Base-by-base conservation (phyloP, 1,139 yeast genomes). In the Arxiozyma slooffiae region DNA sequence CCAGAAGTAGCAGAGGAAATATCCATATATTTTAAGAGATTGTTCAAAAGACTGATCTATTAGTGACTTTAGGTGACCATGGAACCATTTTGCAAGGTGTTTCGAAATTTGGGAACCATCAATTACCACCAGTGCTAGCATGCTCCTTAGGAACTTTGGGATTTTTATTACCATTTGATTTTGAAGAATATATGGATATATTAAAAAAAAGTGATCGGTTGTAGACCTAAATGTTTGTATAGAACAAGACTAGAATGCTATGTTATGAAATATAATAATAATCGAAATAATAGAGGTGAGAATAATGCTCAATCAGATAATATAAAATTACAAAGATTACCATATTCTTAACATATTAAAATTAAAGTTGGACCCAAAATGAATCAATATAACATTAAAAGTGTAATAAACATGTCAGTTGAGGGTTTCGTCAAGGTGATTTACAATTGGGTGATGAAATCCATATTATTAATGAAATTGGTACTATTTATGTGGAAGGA, bases 91-190 rank as follows among this genome's bases (percentile, higher is more conserved):
- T 90, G 46, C 77, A 85, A 53, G 92, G 90, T 0, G 77, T 78
- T 0, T 74, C 81, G 8, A 61, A 74, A 57, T 90, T 90, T 64
- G 80, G 81, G 53, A 81, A 81, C 60, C 75, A 75, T 7, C 70
- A 70, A 44, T 95, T 88, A 2, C 96, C 97, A 1, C 98, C 97
- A 0, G 86, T 90, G 0, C 69, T 90, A 48, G 82, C 95, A 42
- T 89, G 88, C 65, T 86, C 96, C 1, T 70, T 90, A 71, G 98
- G 98, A 0, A 89, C 97, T 0, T 68, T 90, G 41, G 98, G 98
- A 22, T 90, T 90, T 63, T 69, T 90, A 41, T 72, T 90, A 47
- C 98, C 98, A 1, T 90, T 88, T 67, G 87, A 87, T 66, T 83
- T 86, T 62, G 68, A 70, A 23, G 81, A 78, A 49, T 79, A 79